Conservation (phyloP, 345 rosid species). For the Melaleuca quinquenervia region DNA sequence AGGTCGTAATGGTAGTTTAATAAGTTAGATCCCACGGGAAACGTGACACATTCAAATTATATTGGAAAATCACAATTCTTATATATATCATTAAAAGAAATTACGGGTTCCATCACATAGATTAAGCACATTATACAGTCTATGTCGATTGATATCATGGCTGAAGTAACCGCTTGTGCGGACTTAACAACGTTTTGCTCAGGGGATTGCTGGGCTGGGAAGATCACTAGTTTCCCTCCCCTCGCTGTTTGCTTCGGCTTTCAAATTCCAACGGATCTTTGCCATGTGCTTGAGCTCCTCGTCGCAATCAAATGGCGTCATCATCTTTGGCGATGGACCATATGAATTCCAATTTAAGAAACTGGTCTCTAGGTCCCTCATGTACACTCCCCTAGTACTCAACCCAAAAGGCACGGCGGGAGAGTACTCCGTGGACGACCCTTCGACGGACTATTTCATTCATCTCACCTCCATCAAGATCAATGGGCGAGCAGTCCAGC, state of each 20-base stretch:
- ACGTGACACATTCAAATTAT: not conserved
- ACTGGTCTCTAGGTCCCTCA: conserved; percentile 21
- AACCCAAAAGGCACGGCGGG: conserved; percentile 22
- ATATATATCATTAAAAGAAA: not conserved
- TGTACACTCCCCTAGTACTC: conserved; percentile 24
- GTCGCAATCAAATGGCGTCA: conserved; percentile 9
- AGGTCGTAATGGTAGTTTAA: not conserved
- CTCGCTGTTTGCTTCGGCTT: conserved; percentile 12
- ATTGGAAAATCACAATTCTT: not conserved
- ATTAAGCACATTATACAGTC: not conserved
- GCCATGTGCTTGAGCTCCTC: conserved; percentile 24
- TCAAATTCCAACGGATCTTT: conserved; percentile 14
- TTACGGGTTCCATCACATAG: not conserved
- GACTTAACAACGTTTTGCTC: not conserved
- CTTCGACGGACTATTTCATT: conserved; percentile 34
- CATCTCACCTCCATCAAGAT: conserved; percentile 24
- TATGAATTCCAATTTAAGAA: conserved; percentile 12
- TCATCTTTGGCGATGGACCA: conserved; percentile 27
- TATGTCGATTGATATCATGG: not conserved
- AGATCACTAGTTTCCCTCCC: conserved; percentile 12
- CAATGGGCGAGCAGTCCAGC: conserved; percentile 13
- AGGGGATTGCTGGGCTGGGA: conserved; percentile 23
- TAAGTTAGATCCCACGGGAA: not conserved
- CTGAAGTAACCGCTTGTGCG: not conserved
- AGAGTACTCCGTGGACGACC: not conserved